Conservation (phyloP, 441 rosid genomes). For the Mallotus japonicus region DNA sequence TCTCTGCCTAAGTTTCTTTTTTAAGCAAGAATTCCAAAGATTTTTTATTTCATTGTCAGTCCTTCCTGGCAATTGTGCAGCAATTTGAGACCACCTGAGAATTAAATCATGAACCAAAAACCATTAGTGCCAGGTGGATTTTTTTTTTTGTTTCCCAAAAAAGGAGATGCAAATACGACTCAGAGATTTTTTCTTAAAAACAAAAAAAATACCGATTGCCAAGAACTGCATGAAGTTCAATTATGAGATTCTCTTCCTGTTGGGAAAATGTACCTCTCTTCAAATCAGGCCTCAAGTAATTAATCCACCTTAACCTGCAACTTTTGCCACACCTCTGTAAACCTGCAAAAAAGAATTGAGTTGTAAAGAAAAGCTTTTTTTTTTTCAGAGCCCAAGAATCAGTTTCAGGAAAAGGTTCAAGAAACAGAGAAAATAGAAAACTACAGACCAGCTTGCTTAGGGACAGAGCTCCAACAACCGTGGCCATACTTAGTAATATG, state of each 20-base stretch:
- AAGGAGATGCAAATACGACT: not conserved
- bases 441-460: slow-evolving; percentile 68
- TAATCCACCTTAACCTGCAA: slow-evolving; percentile 86
- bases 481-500: slow-evolving; percentile 75
- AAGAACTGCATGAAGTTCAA: slow-evolving; percentile 71
- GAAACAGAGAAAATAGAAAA: not conserved
- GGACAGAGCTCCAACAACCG: slow-evolving; percentile 98
- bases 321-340: slow-evolving; percentile 87
- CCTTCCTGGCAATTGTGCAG: slow-evolving; percentile 84
- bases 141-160: not conserved
- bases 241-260: slow-evolving; percentile 67
- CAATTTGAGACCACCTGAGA: slow-evolving; percentile 95
- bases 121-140: not conserved
- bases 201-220: slow-evolving; percentile 55
- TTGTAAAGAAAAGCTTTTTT: too few relatives aligned
- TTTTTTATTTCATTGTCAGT: slow-evolving; percentile 96
- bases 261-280: slow-evolving; percentile 82
- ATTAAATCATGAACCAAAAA: slow-evolving; percentile 14
- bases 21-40: slow-evolving; percentile 87
- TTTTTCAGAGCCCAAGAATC: not conserved
- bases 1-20: slow-evolving; percentile 81
- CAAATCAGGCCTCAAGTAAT: slow-evolving; percentile 87
- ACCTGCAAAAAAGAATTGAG: slow-evolving; percentile 36
- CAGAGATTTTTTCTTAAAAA: not conserved
- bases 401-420: not conserved